Conservation (phyloP, 768 basidiomycete species). For the Tephrocybe sp. region DNA sequence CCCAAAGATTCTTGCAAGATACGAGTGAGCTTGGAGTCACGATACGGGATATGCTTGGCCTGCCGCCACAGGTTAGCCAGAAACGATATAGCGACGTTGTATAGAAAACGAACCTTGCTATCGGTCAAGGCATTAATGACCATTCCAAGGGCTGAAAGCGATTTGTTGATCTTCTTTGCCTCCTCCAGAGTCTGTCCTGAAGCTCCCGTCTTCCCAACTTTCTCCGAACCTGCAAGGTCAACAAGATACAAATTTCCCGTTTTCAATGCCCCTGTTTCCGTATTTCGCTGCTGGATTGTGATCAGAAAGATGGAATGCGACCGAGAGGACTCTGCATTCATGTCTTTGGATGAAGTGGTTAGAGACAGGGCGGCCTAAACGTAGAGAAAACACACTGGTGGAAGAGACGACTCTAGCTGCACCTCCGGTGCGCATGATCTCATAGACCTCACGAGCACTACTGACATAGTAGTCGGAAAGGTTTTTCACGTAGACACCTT, state of each 20-base stretch:
- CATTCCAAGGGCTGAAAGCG: constrained; percentile 95
- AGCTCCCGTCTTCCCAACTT: constrained; percentile 98
- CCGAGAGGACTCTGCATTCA: constrained; percentile 99
- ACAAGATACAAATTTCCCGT: constrained; percentile 97
- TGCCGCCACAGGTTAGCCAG: constrained; percentile 27
- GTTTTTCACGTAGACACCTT: constrained; percentile 97
- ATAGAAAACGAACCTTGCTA: constrained; percentile 62
- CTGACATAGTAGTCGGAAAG: constrained; percentile 98
- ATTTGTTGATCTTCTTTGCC: constrained; percentile 99
- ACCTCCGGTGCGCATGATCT: constrained; percentile 98
- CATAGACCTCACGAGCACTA: constrained; percentile 93
- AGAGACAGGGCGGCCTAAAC: neutral
- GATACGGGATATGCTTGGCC: constrained; percentile 97
- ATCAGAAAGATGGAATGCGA: constrained; percentile 99
- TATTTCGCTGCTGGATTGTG: constrained; percentile 95
- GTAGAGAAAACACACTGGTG: constrained; percentile 64
- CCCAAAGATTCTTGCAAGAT: constrained; percentile 98
- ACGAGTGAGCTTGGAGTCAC: constrained; percentile 98
- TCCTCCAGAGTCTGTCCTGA: constrained; percentile 99
- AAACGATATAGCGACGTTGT: neutral
- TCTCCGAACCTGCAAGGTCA: constrained; percentile 97
- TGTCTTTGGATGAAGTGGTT: constrained; percentile 55
- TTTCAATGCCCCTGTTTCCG: constrained; percentile 93
- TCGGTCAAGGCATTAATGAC: constrained; percentile 99
- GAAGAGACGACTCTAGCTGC: constrained; percentile 88